phyloP scores from a whole-genome alignment of 768 basidiomycete genomes.

The Mycena filopes region DNA sequence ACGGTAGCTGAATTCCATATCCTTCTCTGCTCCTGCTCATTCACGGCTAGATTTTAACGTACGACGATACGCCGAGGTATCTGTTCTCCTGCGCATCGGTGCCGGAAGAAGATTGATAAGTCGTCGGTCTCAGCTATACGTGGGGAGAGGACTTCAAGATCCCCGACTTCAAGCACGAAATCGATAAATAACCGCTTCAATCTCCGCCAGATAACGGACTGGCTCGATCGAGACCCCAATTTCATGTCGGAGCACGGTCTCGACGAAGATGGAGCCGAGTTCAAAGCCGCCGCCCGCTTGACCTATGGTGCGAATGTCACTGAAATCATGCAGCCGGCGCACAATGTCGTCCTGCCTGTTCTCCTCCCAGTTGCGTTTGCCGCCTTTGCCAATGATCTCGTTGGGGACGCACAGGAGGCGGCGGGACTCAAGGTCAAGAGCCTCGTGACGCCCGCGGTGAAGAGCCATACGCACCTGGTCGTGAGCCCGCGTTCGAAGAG shows the following conservation, averaged over 20 bases:
- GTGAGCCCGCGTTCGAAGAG: not conserved
- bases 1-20: not conserved
- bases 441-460: not conserved
- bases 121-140: not conserved
- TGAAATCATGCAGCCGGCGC: not conserved
- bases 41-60: not conserved
- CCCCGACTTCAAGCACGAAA: not conserved
- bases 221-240: not conserved
- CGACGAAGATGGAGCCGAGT: not conserved
- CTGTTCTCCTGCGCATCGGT: not conserved
- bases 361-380: constrained; percentile 8
- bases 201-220: not conserved
- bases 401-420: not conserved
- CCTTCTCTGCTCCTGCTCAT: not conserved
- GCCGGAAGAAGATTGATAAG: not conserved
- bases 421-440: not conserved
- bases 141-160: constrained; percentile 12
- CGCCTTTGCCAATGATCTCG: constrained; percentile 7
- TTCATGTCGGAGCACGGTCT: not conserved
- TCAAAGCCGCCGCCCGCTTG: not conserved
- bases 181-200: constrained; percentile 8
- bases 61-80: constrained; percentile 12
- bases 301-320: not conserved
- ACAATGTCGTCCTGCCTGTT: constrained; percentile 3
- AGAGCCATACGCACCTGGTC: not conserved